phyloP scores from a whole-genome alignment of 1,284 basidiomycete genomes.

The Blastosporella zonata region DNA sequence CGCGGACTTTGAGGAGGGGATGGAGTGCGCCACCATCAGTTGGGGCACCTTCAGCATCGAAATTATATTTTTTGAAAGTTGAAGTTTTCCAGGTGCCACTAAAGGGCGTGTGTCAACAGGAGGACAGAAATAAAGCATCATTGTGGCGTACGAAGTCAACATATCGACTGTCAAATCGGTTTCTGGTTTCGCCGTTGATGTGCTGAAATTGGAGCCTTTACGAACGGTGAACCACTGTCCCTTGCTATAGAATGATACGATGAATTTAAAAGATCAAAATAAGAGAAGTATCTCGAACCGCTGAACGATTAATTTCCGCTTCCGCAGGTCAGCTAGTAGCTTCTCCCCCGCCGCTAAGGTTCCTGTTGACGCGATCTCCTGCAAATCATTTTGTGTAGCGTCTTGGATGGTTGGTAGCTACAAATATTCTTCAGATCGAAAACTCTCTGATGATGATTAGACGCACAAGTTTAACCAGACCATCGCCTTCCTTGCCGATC shows the following conservation, averaged over 20 bases:
- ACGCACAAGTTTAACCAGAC: conserved; percentile 83
- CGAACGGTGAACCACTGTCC: conserved; percentile 90
- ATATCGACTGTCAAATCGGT: conserved; percentile 97
- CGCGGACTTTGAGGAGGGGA: conserved; percentile 95
- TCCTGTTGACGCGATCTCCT: conserved; percentile 73
- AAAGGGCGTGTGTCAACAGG: conserved; percentile 1
- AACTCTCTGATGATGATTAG: conserved; percentile 6
- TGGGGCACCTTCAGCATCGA: conserved; percentile 91
- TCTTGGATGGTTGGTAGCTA: conserved; percentile 71
- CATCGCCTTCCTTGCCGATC: conserved; percentile 90
- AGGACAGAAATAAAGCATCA: not conserved
- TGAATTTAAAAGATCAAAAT: not conserved
- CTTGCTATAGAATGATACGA: conserved; percentile 58
- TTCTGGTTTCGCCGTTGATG: conserved; percentile 94
- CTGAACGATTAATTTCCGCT: conserved; percentile 84
- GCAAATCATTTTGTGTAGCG: conserved; percentile 71
- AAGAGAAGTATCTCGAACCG: conserved; percentile 40
- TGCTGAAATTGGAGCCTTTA: conserved; percentile 89
- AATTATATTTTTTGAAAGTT: conserved; percentile 98
- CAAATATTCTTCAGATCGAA: not conserved
- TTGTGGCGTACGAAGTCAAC: conserved; percentile 72
- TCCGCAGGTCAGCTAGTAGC: conserved; percentile 81
- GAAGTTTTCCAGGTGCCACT: conserved; percentile 92
- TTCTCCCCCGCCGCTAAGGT: conserved; percentile 74
- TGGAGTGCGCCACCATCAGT: conserved; percentile 91